Conservation (phyloP, 768 basidiomycete genomes). For the Boletellus ananiceps region DNA sequence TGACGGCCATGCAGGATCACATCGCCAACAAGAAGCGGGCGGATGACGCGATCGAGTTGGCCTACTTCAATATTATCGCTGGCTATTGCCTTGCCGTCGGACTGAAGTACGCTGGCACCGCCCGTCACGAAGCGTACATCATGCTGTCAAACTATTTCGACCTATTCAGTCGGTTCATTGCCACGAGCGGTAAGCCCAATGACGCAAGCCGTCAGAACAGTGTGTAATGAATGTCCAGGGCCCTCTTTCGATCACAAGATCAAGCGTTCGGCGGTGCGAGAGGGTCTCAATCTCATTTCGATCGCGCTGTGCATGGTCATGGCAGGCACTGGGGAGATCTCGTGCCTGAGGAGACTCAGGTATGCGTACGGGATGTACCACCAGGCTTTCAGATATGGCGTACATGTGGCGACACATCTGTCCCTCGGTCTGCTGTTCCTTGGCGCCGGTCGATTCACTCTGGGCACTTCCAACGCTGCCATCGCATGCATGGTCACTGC, state of each 20-base stretch:
- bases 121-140: conserved; percentile 81
- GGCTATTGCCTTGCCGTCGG: conserved; percentile 90
- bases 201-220: not conserved
- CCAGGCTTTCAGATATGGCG: conserved; percentile 75
- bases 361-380: conserved; percentile 86
- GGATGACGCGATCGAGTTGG: conserved; percentile 77
- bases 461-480: conserved; percentile 88
- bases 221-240: conserved; percentile 37
- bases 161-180: conserved; percentile 65
- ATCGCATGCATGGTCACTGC: conserved; percentile 86
- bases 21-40: conserved; percentile 42
- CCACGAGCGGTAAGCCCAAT: conserved; percentile 53
- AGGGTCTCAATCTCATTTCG: conserved; percentile 84
- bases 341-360: conserved; percentile 79
- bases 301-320: conserved; percentile 89
- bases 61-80: conserved; percentile 87
- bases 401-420: conserved; percentile 86
- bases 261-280: conserved; percentile 79
- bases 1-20: conserved; percentile 51
- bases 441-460: conserved; percentile 85
- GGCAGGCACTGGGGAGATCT: conserved; percentile 95
- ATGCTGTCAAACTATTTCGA: conserved; percentile 82
- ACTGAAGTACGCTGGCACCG: conserved; percentile 92
- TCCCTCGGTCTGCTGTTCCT: conserved; percentile 90
- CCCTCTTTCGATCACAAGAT: conserved; percentile 84